These are phyloP conservation scores for Sphaerostilbella broomeana DNA, from an alignment of 2,329 filamentous ascomycete genomes.

Conservation along the genomic window DNA sequence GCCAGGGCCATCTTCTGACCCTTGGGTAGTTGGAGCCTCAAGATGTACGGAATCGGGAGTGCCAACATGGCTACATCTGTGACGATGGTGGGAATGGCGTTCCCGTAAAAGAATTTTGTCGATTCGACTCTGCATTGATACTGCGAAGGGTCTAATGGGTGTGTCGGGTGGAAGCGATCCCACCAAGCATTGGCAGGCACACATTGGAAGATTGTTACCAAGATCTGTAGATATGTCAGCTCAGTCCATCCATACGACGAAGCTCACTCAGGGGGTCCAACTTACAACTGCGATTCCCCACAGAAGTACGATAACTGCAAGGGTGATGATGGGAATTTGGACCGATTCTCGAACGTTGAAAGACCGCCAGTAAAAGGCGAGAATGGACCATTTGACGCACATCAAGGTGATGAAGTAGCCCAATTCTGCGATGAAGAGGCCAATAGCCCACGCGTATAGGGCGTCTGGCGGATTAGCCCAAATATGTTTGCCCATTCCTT, in stretches of 20 bases:
- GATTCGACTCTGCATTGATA: constrained; percentile 17
- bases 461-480: constrained; percentile 19
- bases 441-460: constrained; percentile 16
- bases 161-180: constrained; percentile 15
- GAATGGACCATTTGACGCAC: constrained; percentile 20
- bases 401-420: constrained; percentile 17
- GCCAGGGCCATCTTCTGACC: constrained; percentile 20
- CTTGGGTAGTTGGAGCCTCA: constrained; percentile 20
- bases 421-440: constrained; percentile 19
- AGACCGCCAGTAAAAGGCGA: constrained; percentile 22
- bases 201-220: constrained; percentile 18
- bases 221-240: constrained; percentile 4
- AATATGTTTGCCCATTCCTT: constrained; percentile 19
- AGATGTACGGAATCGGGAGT: constrained; percentile 24
- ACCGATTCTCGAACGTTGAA: constrained; percentile 18
- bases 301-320: constrained; percentile 13
- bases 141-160: constrained; percentile 11
- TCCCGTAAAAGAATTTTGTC: constrained; percentile 22
- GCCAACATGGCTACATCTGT: constrained; percentile 23
- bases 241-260: background rate
- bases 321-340: constrained; percentile 15
- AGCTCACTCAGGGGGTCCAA: background rate
- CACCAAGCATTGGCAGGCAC: constrained; percentile 17
- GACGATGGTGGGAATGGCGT: constrained; percentile 23
- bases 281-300: constrained; percentile 21